Base-by-base conservation (phyloP, 2,329 filamentous ascomycete species). In the Xylaria sp. region DNA sequence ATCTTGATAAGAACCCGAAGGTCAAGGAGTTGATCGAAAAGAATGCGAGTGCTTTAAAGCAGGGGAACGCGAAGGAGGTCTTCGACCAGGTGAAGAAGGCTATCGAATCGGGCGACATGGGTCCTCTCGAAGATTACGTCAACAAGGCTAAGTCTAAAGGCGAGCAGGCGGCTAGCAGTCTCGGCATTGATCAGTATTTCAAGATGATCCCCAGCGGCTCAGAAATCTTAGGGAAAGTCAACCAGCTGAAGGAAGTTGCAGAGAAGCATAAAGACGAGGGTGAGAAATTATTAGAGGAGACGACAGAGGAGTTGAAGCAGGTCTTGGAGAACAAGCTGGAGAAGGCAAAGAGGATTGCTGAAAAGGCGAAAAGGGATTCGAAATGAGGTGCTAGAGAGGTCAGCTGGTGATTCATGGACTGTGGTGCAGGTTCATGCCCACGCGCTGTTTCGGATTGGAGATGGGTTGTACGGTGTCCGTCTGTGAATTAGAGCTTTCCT, bases 1-100 rank as follows among this genome's bases (percentile, higher is more conserved):
- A 89, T 67, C 84, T 94, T 0, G 91, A 93, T 73, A 93, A 93
- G 84, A 92, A 88, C 79, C 90, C 91, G n/a, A 83, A 92, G 81
- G 81, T 92, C 67, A 93, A 93, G 83, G 84, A 93, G 79, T 78
- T 93, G 0, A 77, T 94, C 1, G 90, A 93, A 82, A 83, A 91
- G 75, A 94, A 94, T 78, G 84, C 85, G 55, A 89, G 92, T 64
- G 79, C 85, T 0, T 80, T 94, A 57, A 93, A 91, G 82, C 81
- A 88, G 69, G 91, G 90, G 17, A 90, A 93, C 73, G 80, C 88
- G 14, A 81, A 82, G 58, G 88, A 92, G 73, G 78, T 93, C 0
- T 90, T 90, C 75, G 81, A 88, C 60, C 87, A 88, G 77, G 83
- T 89, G 61, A 88, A 88, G 79, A 82, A 85, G 1, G 88, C 90